Evolutionary conservation across 371 early-diverging fungal genomes (phyloP), one percentile per base, ranked within the genome.

Genomic region (Basidiobolus meristosporus): DNA sequence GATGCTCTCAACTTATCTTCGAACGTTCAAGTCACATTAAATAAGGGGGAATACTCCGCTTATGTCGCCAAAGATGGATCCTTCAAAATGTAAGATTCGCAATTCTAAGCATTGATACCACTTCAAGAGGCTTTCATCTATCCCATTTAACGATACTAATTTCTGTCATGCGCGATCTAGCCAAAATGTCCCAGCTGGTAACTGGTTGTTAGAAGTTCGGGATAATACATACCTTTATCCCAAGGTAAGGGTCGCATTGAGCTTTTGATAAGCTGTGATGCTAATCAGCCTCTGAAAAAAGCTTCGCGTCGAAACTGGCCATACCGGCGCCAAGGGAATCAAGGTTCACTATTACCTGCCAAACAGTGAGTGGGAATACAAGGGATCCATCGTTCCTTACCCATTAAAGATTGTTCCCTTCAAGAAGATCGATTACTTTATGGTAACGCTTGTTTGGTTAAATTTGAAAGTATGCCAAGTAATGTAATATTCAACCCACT

Each of bases 191-290:
- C 46, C 56, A 12, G 57, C 52, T 18, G 67, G 67, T 26, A 46
- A 48, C 12, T 63, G 63, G 40, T 31, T 62, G 5, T 44, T 67
- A 20, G 54, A 59, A 18, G 60, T 67, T 11, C 39, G 55, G 42
- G 50, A 51, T 33, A 46, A 49, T 21, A 56, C 49, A 14, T 63
- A 47, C 48, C 30, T 45, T 22, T 67, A 53, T 38, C 47, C 52
- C 28, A 39, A 41, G 6, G 57, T 63, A 44, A 12, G 21, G 19
- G 47, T 52, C 14, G 48, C 39, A 18, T 16, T 48, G 6, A 53
- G 53, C 22, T 26, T 36, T 9, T 39, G 44, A 17, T 54, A 53
- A 7, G 51, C 53, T 11, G 42, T 33, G 28, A 48, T 47, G 26
- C n/a, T n/a, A 18, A 29, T 10, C 37, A 16, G 16, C 53, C 53